These are phyloP conservation scores for Chaetomium olivaceum DNA, from an alignment of 2,329 filamentous ascomycete genomes.

Conservation along the genomic window DNA sequence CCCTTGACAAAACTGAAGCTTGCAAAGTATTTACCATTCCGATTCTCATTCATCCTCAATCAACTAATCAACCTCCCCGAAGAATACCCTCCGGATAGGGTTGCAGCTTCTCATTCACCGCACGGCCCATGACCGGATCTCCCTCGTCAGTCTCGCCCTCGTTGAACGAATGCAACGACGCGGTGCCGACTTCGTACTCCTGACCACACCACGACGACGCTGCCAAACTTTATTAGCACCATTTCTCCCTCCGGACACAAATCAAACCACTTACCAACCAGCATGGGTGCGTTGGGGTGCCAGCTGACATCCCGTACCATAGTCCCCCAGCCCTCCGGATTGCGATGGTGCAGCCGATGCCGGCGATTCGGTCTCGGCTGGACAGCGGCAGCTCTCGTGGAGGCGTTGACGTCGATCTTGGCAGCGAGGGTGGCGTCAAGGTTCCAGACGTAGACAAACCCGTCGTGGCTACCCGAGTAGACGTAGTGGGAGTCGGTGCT, in stretches of 20 bases:
- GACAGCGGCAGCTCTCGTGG: constrained; percentile 54
- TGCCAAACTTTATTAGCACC: constrained; percentile 37
- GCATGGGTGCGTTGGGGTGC: constrained; percentile 81
- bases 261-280: constrained; percentile 57
- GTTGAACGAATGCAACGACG: constrained; percentile 76
- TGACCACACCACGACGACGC: constrained; percentile 83
- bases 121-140: constrained; percentile 56
- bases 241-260: not conserved
- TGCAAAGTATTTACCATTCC: not conserved
- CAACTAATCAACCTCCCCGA: not conserved
- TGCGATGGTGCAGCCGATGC: constrained; percentile 53
- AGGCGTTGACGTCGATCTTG: constrained; percentile 73
- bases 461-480: constrained; percentile 87
- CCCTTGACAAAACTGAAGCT: not conserved
- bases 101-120: constrained; percentile 61
- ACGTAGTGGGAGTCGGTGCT: constrained; percentile 91
- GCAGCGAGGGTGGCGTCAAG: constrained; percentile 82
- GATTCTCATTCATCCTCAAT: not conserved
- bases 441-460: constrained; percentile 89
- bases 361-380: constrained; percentile 17
- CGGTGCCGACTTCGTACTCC: constrained; percentile 69
- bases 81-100: constrained; percentile 28
- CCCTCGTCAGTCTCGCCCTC: constrained; percentile 67
- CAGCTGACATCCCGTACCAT: constrained; percentile 87
- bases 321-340: constrained; percentile 65